Base-by-base conservation (phyloP, 2,329 filamentous ascomycete genomes). In the Elsinoe batatas region DNA sequence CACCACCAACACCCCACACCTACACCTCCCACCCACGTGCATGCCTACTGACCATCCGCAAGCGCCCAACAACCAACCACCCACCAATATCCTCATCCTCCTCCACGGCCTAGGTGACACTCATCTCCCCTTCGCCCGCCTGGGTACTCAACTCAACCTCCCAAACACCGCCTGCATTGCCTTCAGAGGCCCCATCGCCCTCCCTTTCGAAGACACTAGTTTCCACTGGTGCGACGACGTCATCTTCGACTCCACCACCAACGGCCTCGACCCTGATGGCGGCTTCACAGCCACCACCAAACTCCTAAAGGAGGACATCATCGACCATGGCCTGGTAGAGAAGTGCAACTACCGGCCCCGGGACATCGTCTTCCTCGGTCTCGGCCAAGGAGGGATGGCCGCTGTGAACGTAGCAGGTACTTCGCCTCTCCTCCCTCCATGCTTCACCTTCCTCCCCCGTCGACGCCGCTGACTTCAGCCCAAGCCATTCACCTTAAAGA, bases 91-190 rank as follows among this genome's bases (percentile, higher is more conserved):
- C 62, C 81, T 95, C 59, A 72, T 95, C 65, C 79, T 95, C 53
- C 81, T 95, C 57, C 90, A 95, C 69, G 89, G 89, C 60, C 79
- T 95, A 11, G 90, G 90, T 59, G 90, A 95, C 71, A 82, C 79
- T 33, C 79, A 88, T 58, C 64, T 68, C 2, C 76, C 86, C 35
- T 94, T 93, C 68, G 78, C 80, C 58, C 72, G 72, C 43, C 85
- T 95, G 59, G 87, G 83, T 17, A 74, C 76, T 56, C 82, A 81
- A 61, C 72, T 95, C 58, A 76, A 79, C 58, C 80, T 95, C 2
- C 88, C 89, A 0, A 87, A 90, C 64, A 90, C 90, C 53, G 79
- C 84, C 56, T 82, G 83, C 63, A 79, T 95, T 54, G 80, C 87
- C 5, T 74, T 94, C 40, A 85, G 86, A 64, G 90, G 84, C 0